Evolutionary conservation across 345 rosid genomes (phyloP).

Genomic region (Dovyalis caffra): DNA sequence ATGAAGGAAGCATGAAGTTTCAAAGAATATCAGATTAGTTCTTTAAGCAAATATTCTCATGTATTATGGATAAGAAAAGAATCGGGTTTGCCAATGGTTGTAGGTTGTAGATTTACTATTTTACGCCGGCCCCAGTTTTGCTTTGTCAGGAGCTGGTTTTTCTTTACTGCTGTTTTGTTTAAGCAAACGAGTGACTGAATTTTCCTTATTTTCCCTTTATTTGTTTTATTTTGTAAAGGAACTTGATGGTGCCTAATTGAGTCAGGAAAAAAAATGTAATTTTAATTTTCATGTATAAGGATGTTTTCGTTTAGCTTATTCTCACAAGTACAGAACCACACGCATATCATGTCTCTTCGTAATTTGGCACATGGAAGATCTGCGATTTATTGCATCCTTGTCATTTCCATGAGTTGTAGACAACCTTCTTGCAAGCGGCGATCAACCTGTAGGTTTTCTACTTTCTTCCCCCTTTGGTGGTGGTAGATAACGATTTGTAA

Average conservation of each 20-base stretch:
- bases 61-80: background rate
- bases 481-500: background rate
- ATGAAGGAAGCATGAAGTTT: conserved; percentile 57
- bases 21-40: conserved; percentile 42
- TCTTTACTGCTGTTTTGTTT: conserved; percentile 5
- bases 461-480: no score
- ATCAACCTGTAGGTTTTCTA: background rate
- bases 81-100: background rate
- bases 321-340: no score
- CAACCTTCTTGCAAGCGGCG: background rate
- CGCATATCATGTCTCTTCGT: background rate
- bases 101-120: background rate
- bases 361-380: background rate
- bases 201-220: background rate
- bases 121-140: conserved; percentile 13
- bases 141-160: conserved; percentile 1
- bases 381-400: background rate
- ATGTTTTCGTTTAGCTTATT: no score
- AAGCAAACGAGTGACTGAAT: background rate
- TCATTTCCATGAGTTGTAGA: background rate
- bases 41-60: background rate
- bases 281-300: background rate
- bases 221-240: background rate
- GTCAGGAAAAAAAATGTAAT: background rate
- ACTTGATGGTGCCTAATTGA: background rate